Conservation (phyloP, 768 basidiomycete genomes). For the Phanerochaete carnosa region DNA sequence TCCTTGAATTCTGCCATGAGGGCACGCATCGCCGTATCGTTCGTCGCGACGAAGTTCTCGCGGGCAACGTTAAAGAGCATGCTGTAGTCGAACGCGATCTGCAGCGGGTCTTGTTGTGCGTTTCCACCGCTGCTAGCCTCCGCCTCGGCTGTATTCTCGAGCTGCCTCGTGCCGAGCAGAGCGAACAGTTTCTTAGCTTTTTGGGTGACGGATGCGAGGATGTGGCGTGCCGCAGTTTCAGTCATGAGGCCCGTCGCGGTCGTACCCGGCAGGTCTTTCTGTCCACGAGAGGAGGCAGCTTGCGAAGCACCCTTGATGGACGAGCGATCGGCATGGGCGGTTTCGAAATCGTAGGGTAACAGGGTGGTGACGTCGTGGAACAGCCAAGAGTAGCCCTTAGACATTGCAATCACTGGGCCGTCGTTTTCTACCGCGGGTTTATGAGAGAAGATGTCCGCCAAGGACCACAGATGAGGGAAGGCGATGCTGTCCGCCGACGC, state of each 20-base stretch:
- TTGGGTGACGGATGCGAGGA: slow-evolving; percentile 83
- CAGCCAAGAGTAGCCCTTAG: slow-evolving; percentile 63
- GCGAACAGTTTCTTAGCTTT: slow-evolving; percentile 83
- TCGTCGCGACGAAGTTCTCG: slow-evolving; percentile 85
- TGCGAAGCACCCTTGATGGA: slow-evolving; percentile 52
- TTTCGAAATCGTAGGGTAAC: slow-evolving; percentile 74
- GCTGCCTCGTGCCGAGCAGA: slow-evolving; percentile 65
- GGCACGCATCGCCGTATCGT: slow-evolving; percentile 78
- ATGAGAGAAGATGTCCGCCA: slow-evolving; percentile 53
- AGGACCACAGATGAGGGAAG: slow-evolving; percentile 79
- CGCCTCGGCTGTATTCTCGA: slow-evolving; percentile 52
- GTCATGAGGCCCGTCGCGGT: slow-evolving; percentile 47
- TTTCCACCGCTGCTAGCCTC: too few relatives aligned
- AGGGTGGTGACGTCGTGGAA: slow-evolving; percentile 94
- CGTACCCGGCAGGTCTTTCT: slow-evolving; percentile 30
- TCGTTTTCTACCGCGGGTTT: slow-evolving; percentile 12
- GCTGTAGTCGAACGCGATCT: slow-evolving; percentile 60
- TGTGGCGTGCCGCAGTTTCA: slow-evolving; percentile 74
- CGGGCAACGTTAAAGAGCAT: slow-evolving; percentile 70
- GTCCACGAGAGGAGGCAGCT: slow-evolving; percentile 19
- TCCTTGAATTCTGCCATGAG: slow-evolving; percentile 89
- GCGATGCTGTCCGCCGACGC: slow-evolving; percentile 88
- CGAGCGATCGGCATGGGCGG: slow-evolving; percentile 61
- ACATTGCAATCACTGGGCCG: neutral
- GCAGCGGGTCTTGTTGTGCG: slow-evolving; percentile 20